Percentiles rank a stretch among this genome's conserved stretches.
These are phyloP conservation scores for Phytophthora capsici DNA, from an alignment of 352 stramenopile species.

Conservation along the genomic window DNA sequence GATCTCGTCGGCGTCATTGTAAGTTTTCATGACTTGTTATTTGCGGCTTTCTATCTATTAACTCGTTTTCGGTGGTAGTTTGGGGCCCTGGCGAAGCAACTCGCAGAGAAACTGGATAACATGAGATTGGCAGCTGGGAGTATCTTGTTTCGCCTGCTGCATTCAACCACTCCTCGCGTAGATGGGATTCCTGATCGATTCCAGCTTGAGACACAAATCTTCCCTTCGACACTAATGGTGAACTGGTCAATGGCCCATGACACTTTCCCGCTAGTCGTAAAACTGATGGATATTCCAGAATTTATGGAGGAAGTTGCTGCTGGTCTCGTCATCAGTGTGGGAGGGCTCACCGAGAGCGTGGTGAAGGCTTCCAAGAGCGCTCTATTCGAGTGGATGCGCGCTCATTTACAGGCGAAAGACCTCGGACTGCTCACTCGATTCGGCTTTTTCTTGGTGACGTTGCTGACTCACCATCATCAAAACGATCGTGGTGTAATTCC, in stretches of 20 bases:
- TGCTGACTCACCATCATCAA: slow-evolving; percentile 64
- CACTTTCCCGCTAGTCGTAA: slow-evolving; percentile 92
- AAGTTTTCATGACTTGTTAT: slow-evolving; percentile 8
- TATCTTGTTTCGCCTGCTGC: slow-evolving; percentile 89
- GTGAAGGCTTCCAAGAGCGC: slow-evolving; percentile 78
- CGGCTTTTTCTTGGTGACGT: slow-evolving; percentile 67
- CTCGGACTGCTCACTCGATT: slow-evolving; percentile 75
- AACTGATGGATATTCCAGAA: slow-evolving; percentile 85
- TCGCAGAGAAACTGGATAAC: slow-evolving; percentile 96
- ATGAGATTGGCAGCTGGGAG: slow-evolving; percentile 90
- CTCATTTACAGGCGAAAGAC: slow-evolving; percentile 58
- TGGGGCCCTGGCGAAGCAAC: slow-evolving; percentile 92
- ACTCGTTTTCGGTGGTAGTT: slow-evolving; percentile 50
- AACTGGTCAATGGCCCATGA: slow-evolving; percentile 88
- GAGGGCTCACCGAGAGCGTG: slow-evolving; percentile 95
- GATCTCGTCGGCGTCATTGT: slow-evolving; percentile 54
- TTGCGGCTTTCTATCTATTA: slow-evolving; percentile 15
- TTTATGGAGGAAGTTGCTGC: slow-evolving; percentile 87
- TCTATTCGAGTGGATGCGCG: slow-evolving; percentile 68
- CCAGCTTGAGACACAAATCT: slow-evolving; percentile 70
- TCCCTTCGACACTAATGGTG: slow-evolving; percentile 55
- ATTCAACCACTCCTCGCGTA: slow-evolving; percentile 65
- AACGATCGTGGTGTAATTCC: slow-evolving; percentile 88
- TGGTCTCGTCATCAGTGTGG: slow-evolving; percentile 95
- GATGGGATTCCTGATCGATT: slow-evolving; percentile 80